Evolutionary conservation across 805 yeast species (phyloP), one percentile per base, ranked within the genome.

Genomic region (Naumovozyma baii): DNA sequence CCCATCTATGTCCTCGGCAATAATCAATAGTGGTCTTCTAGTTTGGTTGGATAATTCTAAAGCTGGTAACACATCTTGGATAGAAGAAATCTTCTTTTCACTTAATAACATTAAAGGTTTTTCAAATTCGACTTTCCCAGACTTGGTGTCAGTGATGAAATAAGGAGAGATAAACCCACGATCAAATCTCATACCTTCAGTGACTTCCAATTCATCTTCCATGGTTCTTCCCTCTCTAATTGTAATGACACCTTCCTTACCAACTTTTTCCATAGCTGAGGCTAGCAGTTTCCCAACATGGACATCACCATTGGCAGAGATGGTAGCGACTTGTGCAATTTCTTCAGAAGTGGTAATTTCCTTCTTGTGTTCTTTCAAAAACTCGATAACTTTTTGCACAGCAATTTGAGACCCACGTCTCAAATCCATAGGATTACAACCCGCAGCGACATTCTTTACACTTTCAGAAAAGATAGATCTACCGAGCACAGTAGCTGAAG

Each of bases 241-340:
- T 52, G 97, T 90, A 64, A 90, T 88, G 48, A 90, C 97, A 73
- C 98, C 98, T 66, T 90, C 97, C 69, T 90, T 87, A 55, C 98
- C 98, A 45, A 90, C 98, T 66, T 88, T 88, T 69, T 87, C 96
- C 94, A 90, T 90, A 49, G 98, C 97, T 40, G 81, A 76, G 39
- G 97, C 95, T 61, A 90, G 74, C 52, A 92, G 71, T 61, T 74
- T 70, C 63, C 98, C 98, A 51, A 90, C 83, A 71, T 88, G 95
- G 22, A 73, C 59, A 62, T 90, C 98, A 49, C 97, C 97, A 64
- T 90, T 90, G 48, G 97, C 96, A 40, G 96, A 85, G 57, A 90
- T 90, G 41, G 96, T 85, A 46, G 98, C 98, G 37, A 90, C 97
- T 72, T 90, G 97, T 31, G 96, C 95, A 53, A 90, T 86, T 69